Base-by-base conservation (phyloP, 495 filamentous ascomycete genomes). In the Aspergillus ostianus region DNA sequence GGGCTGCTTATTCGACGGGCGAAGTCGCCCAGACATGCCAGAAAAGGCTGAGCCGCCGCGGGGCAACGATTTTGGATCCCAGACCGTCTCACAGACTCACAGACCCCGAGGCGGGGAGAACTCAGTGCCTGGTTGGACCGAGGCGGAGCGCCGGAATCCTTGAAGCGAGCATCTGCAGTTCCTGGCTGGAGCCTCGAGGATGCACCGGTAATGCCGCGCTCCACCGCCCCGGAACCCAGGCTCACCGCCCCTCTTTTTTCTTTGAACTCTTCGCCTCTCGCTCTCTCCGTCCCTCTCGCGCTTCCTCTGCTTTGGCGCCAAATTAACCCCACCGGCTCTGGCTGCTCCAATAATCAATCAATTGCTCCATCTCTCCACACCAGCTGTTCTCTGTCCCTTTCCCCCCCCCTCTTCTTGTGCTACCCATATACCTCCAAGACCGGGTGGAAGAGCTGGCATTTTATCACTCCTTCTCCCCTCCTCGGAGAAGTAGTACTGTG, bases 1-100 rank as follows among this genome's bases (percentile, higher is more conserved):
- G 52, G 61, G 57, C 61, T 53, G 65, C 65, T 57, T 60, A 62
- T 64, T 63, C 53, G 65, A 64, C 61, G 53, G 55, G 55, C 48
- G 41, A 51, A 45, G 30, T 32, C 57, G 55, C 53, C 57, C 51
- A 56, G 58, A 57, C 56, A 55, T 26, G 48, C 36, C 13, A 15
- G 36, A 17, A 56, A 49, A 47, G 48, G 41, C 54, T 44, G 54
- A 61, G 47, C 58, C 45, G 51, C 55, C 60, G 60, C 52, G 60
- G 60, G 60, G 60, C 60, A 59, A 46, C 45, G 29, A 58, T 47
- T 17, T 17, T 54, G 45, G 56, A 20, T 47, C 46, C 48, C 17
- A 50, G 41, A 26, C 53, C 29, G 47, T 64, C 57, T 57, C 56
- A 60, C 60, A 41, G 36, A 41, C 36, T 41, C 36, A 12, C 36